These are phyloP conservation scores for Claviceps purpurea DNA, from an alignment of 2,329 filamentous ascomycete species.

Conservation along the genomic window DNA sequence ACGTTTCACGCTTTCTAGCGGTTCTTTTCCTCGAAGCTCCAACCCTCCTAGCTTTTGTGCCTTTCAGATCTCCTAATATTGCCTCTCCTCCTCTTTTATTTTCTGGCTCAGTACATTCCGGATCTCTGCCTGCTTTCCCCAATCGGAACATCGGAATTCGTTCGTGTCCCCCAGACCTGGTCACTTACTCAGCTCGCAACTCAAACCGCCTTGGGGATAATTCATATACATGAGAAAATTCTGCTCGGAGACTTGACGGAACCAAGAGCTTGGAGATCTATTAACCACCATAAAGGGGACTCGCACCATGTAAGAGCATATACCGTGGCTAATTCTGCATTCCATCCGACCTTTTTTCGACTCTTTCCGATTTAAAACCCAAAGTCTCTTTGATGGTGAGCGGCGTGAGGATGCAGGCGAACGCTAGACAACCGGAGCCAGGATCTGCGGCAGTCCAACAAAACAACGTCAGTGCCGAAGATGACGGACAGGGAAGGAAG, in stretches of 20 bases:
- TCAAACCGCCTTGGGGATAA: background rate
- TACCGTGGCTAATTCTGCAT: background rate
- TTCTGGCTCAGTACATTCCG: background rate
- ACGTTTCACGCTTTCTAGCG: constrained; percentile 13
- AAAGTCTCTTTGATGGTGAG: constrained; percentile 1
- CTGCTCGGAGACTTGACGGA: background rate
- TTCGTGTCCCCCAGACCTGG: background rate
- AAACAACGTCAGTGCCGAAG: constrained; percentile 23
- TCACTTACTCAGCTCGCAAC: background rate
- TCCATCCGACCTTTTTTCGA: background rate
- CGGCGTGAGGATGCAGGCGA: constrained; percentile 4
- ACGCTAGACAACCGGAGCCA: constrained; percentile 8
- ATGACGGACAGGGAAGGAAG: constrained; percentile 33
- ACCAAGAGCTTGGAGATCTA: background rate
- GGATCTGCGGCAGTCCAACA: constrained; percentile 18
- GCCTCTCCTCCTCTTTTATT: background rate
- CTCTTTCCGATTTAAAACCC: background rate
- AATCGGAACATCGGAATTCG: background rate
- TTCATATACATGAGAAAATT: background rate
- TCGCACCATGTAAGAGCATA: constrained; percentile 9
- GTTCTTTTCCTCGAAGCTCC: constrained; percentile 8
- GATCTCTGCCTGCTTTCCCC: background rate
- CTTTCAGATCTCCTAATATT: background rate
- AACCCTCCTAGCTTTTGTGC: constrained; percentile 1
- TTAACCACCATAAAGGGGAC: background rate